phyloP scores from a whole-genome alignment of 2,329 filamentous ascomycete species.

The Aspergillus tubingensis region DNA sequence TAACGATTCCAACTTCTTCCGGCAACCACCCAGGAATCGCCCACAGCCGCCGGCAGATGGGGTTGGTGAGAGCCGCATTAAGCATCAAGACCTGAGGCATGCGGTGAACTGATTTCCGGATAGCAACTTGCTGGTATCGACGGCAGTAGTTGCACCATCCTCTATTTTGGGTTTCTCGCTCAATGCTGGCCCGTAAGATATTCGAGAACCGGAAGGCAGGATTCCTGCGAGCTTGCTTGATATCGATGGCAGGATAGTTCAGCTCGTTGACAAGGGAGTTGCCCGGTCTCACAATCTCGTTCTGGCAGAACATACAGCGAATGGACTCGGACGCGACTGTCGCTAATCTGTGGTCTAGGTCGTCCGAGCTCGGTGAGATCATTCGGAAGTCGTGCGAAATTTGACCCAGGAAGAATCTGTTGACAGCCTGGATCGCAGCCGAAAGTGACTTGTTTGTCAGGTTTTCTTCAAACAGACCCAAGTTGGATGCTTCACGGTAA shows the following conservation, averaged over 20 bases:
- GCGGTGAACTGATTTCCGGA: conserved; percentile 78
- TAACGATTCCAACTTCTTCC: conserved; percentile 88
- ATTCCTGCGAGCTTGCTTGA: conserved; percentile 54
- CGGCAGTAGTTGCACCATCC: conserved; percentile 94
- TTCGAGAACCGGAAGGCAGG: conserved; percentile 72
- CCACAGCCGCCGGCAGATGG: conserved; percentile 75
- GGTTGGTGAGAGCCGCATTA: conserved; percentile 73
- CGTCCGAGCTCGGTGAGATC: conserved; percentile 61
- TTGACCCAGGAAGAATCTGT: conserved; percentile 80
- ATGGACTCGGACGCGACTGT: conserved; percentile 58
- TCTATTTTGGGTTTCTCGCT: conserved; percentile 82
- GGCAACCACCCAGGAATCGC: conserved; percentile 87
- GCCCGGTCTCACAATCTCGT: conserved; percentile 78
- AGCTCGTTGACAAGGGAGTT: conserved; percentile 83
- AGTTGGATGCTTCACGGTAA: conserved; percentile 72
- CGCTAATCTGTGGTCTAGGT: conserved; percentile 68
- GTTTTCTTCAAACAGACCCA: conserved; percentile 85
- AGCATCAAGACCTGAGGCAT: conserved; percentile 86
- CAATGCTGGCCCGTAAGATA: conserved; percentile 87
- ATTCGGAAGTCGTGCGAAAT: conserved; percentile 75
- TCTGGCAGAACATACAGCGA: conserved; percentile 81
- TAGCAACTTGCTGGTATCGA: conserved; percentile 83
- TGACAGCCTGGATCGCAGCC: conserved; percentile 80
- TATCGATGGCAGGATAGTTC: conserved; percentile 67
- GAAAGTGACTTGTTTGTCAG: conserved; percentile 71